Evolutionary conservation across 1,139 yeast genomes (phyloP), one percentile per base, ranked within the genome.

Genomic region (Scheffersomyces titani): DNA sequence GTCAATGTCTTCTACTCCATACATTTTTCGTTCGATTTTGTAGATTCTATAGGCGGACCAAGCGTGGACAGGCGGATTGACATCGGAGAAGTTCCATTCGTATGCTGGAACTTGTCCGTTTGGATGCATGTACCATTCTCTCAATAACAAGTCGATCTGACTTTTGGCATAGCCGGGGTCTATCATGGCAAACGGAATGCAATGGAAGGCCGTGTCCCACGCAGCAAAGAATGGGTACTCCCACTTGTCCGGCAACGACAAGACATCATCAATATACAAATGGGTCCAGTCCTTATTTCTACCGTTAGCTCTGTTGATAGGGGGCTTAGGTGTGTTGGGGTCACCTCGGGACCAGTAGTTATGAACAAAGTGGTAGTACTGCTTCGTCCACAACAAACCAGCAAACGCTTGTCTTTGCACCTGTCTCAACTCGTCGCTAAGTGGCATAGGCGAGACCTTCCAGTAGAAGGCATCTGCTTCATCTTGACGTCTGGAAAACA

Each of bases 111-210:
- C 87, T 74, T 93, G 98, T n/a, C 98, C 98, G 71, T 93, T 93
- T 51, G 98, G 98, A 73, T 94, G 98, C 97, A 92, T 92, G 73
- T 92, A 93, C 98, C 98, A 93, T 73, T 93, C 98, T 68, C 98
- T 83, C 47, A 97, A 89, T 70, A 93, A 78, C 59, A 92, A 78
- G 71, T 90, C 97, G 63, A 93, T 82, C 74, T 93, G 98, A 66
- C 86, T 88, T 72, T 93, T 93, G 51, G 98, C 97, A 77, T 92
- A 93, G 61, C 87, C 93, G 1, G 98, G 97, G 72, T 93, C 98
- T 68, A 93, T 85, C 94, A 93, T 91, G 5, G 98, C 96, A 62
- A 93, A 78, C 2, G 98, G 98, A 65, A 93, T 85, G 69, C 97
- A 91, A 73, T 93, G 98, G 85, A 93, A 93, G 0, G 98, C 97